Conservation (phyloP, 169 alveolate species). For the Plasmodium inui region DNA sequence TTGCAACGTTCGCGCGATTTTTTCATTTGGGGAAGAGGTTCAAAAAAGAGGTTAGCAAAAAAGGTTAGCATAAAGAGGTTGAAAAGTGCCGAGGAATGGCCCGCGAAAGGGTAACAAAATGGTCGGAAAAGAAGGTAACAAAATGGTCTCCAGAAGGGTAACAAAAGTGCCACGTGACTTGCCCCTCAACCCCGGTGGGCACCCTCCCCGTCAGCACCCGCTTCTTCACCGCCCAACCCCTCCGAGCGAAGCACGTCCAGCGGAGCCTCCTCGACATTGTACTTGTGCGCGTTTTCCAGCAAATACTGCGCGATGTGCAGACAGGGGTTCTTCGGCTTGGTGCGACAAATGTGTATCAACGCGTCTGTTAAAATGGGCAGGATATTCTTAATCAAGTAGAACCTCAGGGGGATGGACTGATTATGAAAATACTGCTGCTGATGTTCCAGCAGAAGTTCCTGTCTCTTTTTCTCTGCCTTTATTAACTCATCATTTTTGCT, state of each 20-base stretch:
- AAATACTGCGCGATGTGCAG: conserved; percentile 67
- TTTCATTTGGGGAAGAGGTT: neutral
- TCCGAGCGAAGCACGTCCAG: neutral
- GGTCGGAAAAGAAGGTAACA: too few relatives aligned
- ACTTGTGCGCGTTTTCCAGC: conserved; percentile 54
- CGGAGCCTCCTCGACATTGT: conserved; percentile 32
- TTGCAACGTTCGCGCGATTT: neutral
- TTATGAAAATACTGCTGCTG: conserved; percentile 63
- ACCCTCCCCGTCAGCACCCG: neutral
- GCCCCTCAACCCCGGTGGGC: neutral
- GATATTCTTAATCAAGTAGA: conserved; percentile 52
- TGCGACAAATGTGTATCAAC: conserved; percentile 47
- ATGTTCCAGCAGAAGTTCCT: conserved; percentile 35
- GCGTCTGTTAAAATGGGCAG: conserved; percentile 67
- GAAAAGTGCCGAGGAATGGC: neutral
- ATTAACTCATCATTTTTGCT: conserved; percentile 44
- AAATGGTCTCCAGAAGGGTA: too few relatives aligned
- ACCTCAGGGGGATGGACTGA: conserved; percentile 52
- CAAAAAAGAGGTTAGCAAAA: neutral
- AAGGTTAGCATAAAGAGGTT: neutral
- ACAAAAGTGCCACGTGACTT: too few relatives aligned
- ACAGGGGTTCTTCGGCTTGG: conserved; percentile 66
- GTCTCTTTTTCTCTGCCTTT: conserved; percentile 69
- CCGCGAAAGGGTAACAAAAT: neutral
- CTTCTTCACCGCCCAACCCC: neutral